Conservation (phyloP, 2,329 filamentous ascomycete species). For the Dactylonectria macrodidyma region DNA sequence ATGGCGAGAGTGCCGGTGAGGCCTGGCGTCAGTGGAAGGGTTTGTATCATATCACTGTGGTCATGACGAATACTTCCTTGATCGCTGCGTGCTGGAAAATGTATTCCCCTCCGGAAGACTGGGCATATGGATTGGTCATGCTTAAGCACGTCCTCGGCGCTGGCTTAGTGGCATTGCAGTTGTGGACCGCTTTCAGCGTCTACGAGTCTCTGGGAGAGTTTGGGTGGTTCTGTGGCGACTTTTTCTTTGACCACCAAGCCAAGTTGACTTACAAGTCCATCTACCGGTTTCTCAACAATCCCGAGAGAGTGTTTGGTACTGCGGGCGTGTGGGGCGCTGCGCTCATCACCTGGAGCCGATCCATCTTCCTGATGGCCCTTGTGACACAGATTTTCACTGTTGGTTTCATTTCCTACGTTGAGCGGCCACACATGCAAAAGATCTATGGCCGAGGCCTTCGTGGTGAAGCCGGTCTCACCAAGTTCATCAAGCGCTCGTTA, state of each 20-base stretch:
- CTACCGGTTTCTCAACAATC: constrained; percentile 98
- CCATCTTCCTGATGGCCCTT: constrained; percentile 89
- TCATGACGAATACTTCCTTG: constrained; percentile 90
- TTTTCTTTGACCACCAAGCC: constrained; percentile 92
- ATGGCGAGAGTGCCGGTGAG: constrained; percentile 89
- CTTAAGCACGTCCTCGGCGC: constrained; percentile 90
- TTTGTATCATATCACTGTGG: constrained; percentile 93
- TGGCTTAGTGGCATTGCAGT: constrained; percentile 85
- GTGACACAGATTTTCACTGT: constrained; percentile 89
- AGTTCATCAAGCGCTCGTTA: constrained; percentile 89
- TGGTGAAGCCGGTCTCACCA: constrained; percentile 90
- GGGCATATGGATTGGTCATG: constrained; percentile 87
- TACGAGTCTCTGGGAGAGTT: constrained; percentile 98
- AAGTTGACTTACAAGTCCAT: constrained; percentile 97
- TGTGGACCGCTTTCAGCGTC: constrained; percentile 94
- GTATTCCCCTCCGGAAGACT: constrained; percentile 89
- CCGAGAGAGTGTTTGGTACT: constrained; percentile 92
- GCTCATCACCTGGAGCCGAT: constrained; percentile 90
- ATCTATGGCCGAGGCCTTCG: constrained; percentile 90
- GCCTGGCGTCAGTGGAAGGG: constrained; percentile 99
- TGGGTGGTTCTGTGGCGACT: constrained; percentile 99
- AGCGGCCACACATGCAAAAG: constrained; percentile 98
- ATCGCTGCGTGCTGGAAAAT: constrained; percentile 96
- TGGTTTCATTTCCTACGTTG: constrained; percentile 91
- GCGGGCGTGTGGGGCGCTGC: constrained; percentile 97